Conservation (phyloP, 2,329 filamentous ascomycete genomes). For the Verticillium klebahnii region DNA sequence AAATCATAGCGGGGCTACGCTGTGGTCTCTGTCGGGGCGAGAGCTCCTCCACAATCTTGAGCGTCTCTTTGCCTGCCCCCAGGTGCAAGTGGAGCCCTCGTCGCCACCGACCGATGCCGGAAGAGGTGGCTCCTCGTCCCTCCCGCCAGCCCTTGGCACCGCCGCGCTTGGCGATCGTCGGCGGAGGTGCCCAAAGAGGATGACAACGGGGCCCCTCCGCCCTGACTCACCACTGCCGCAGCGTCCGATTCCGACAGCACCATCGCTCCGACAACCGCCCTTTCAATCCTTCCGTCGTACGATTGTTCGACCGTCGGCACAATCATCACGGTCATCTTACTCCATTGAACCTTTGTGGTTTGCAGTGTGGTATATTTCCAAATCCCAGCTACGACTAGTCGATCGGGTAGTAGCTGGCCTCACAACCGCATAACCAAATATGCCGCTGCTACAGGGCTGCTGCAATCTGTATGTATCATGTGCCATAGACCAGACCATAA, state of each 20-base stretch:
- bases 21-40: background rate
- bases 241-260: background rate
- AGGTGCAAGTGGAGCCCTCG: background rate
- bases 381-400: slow-evolving; percentile 5
- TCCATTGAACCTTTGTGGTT: background rate
- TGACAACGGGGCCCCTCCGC: background rate
- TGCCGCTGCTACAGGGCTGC: background rate
- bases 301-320: background rate
- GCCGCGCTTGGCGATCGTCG: background rate
- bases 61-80: too few species aligned
- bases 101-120: slow-evolving; percentile 2
- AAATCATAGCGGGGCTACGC: background rate
- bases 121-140: slow-evolving; percentile 1
- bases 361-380: slow-evolving; percentile 8
- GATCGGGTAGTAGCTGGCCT: slow-evolving; percentile 1
- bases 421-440: slow-evolving; percentile 1
- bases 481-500: background rate
- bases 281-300: slow-evolving; percentile 1
- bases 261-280: background rate
- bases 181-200: slow-evolving; percentile 13
- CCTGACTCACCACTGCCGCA: background rate
- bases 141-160: background rate
- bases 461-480: background rate
- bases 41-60: too few species aligned
- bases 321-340: background rate